A percentile compares a stretch with the other conserved stretches of the same genome.
These are phyloP conservation scores for Macrophomina phaseolina DNA, from an alignment of 2,329 filamentous ascomycete species.

Conservation along the genomic window DNA sequence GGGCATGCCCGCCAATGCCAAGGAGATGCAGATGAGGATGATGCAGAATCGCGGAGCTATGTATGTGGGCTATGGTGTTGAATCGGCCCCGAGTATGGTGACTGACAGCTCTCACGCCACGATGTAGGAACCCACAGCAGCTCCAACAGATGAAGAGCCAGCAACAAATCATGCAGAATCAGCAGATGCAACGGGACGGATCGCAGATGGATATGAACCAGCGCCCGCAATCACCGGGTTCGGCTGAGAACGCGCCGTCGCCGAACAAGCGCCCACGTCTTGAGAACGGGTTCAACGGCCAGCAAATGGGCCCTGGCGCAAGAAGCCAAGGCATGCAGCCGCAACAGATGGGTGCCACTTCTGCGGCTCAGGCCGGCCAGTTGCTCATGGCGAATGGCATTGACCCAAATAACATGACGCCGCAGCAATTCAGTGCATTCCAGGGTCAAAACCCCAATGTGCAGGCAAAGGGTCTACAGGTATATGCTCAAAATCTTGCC, in stretches of 20 bases:
- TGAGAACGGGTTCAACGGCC: constrained; percentile 76
- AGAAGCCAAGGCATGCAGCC: constrained; percentile 73
- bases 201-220: constrained; percentile 83
- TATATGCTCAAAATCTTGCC: constrained; percentile 84
- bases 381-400: constrained; percentile 73
- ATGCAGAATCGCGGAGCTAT: constrained; percentile 79
- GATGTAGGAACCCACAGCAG: constrained; percentile 63
- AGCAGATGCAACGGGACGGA: constrained; percentile 85
- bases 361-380: constrained; percentile 61
- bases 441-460: constrained; percentile 59
- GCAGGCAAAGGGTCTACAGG: constrained; percentile 83
- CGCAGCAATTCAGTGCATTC: constrained; percentile 74
- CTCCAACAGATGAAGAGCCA: constrained; percentile 65
- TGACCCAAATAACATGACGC: constrained; percentile 73
- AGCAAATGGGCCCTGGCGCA: constrained; percentile 79
- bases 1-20: constrained; percentile 63
- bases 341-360: constrained; percentile 66
- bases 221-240: constrained; percentile 80
- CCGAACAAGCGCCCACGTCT: constrained; percentile 89
- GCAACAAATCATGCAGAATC: constrained; percentile 67
- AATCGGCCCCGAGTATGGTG: background rate
- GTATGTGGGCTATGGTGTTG: constrained; percentile 55
- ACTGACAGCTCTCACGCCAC: constrained; percentile 4
- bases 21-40: constrained; percentile 71
- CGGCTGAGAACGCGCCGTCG: constrained; percentile 86